These are phyloP conservation scores for Phytopythium kandeliae DNA, from an alignment of 352 stramenopile species.

Conservation along the genomic window DNA sequence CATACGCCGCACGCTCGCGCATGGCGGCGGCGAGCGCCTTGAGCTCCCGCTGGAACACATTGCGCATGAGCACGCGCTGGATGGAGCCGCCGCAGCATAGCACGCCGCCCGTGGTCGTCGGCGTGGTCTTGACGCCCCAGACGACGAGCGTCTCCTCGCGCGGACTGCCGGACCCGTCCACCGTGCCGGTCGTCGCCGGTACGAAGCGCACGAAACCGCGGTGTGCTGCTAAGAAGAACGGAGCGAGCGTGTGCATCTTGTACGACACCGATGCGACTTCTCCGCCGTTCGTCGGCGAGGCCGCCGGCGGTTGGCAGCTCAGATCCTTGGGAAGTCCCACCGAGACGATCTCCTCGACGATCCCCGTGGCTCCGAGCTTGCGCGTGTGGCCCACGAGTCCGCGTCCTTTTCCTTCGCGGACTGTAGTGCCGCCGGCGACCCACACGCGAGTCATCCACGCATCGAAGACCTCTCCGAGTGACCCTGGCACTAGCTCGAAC, in stretches of 20 bases:
- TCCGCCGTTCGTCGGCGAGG: neutral
- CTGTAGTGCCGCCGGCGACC: constrained; percentile 22
- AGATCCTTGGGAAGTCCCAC: constrained; percentile 27
- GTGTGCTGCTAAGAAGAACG: constrained; percentile 37
- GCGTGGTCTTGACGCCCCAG: constrained; percentile 32
- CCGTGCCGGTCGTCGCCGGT: constrained; percentile 9
- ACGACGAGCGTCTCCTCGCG: constrained; percentile 32
- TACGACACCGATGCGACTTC: constrained; percentile 48
- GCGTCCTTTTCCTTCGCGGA: constrained; percentile 28
- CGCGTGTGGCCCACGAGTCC: constrained; percentile 38
- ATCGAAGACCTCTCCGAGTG: constrained; percentile 32
- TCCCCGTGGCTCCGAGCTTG: constrained; percentile 28
- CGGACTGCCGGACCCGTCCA: constrained; percentile 4
- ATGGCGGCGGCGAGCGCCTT: constrained; percentile 9
- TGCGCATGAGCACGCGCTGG: constrained; percentile 29
- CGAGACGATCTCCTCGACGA: constrained; percentile 55
- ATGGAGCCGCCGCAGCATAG: constrained; percentile 36
- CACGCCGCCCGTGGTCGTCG: constrained; percentile 28
- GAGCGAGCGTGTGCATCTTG: constrained; percentile 35
- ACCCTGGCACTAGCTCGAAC: constrained; percentile 27
- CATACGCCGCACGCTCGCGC: neutral
- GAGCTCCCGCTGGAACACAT: constrained; percentile 21
- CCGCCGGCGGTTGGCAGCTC: constrained; percentile 8
- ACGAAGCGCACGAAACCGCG: constrained; percentile 50
- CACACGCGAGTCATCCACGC: constrained; percentile 48